Conservation (phyloP, 805 yeast species). For the Ogataea neopini region DNA sequence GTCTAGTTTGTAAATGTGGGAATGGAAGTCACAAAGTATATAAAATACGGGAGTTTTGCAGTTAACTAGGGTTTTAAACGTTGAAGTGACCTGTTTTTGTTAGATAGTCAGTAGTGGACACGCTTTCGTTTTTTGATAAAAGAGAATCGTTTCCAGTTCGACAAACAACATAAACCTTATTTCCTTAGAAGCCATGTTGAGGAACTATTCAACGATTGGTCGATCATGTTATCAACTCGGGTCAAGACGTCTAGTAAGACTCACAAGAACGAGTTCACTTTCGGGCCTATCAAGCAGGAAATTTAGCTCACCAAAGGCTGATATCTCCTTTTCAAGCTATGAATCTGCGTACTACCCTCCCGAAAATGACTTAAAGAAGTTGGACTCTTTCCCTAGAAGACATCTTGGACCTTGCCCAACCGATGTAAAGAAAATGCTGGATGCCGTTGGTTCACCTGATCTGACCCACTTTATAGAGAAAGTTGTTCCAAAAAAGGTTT, state of each 20-base stretch:
- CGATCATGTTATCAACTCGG: background rate
- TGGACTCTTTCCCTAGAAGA: slow-evolving; percentile 87
- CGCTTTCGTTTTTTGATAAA: too few species aligned
- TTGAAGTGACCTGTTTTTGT: too few species aligned
- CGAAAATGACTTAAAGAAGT: slow-evolving; percentile 25
- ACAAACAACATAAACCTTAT: too few species aligned
- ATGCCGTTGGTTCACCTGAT: slow-evolving; percentile 61
- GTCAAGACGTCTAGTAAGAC: background rate
- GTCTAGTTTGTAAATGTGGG: background rate
- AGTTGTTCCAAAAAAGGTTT: slow-evolving; percentile 77
- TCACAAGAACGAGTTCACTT: background rate
- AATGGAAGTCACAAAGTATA: background rate
- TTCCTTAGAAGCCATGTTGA: too few species aligned
- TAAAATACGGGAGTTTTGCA: background rate
- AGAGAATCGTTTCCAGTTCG: too few species aligned
- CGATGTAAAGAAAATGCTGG: slow-evolving; percentile 67
- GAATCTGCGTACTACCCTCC: slow-evolving; percentile 47
- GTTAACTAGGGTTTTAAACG: background rate
- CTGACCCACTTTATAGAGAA: slow-evolving; percentile 67
- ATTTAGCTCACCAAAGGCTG: slow-evolving; percentile 38
- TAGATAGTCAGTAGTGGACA: too few species aligned
- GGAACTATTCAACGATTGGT: background rate
- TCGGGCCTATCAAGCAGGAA: slow-evolving; percentile 2
- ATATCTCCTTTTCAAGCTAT: slow-evolving; percentile 58
- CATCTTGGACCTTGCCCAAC: slow-evolving; percentile 81